Percentiles rank a stretch among this genome's conserved stretches.
Evolutionary conservation across 192 early-diverging fungal genomes (phyloP).

Genomic region (Phycomyces blakesleeanus): DNA sequence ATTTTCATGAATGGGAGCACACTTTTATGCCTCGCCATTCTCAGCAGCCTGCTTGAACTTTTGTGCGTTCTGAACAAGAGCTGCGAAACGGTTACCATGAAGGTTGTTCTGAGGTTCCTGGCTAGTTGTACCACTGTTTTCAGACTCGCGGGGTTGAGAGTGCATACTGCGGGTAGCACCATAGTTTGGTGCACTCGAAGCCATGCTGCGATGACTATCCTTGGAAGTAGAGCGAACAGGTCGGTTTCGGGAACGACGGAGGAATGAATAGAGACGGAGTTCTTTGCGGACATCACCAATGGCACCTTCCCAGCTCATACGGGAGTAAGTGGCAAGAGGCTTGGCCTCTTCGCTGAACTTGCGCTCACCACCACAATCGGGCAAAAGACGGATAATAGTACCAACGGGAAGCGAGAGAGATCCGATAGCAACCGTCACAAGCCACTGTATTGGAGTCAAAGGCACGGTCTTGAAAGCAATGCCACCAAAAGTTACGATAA

Average conservation of each 20-base stretch:
- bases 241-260: conserved; percentile 17
- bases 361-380: conserved; percentile 53
- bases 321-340: conserved; percentile 32
- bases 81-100: conserved; percentile 22
- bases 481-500: conserved; percentile 88
- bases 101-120: neutral
- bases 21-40: conserved; percentile 4
- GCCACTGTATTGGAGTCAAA: conserved; percentile 70
- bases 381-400: conserved; percentile 71
- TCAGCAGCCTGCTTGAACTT: conserved; percentile 17
- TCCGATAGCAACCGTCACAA: conserved; percentile 75
- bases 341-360: conserved; percentile 33
- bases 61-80: conserved; percentile 20
- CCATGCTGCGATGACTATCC: neutral
- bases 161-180: neutral
- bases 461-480: conserved; percentile 81
- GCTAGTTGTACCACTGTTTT: neutral
- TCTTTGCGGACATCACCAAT: conserved; percentile 34
- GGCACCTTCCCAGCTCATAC: conserved; percentile 38
- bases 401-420: conserved; percentile 80
- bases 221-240: neutral
- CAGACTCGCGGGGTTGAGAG: neutral
- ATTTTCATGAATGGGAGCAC: neutral
- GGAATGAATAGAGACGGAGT: conserved; percentile 20
- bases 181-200: neutral